Percentiles rank a stretch among this genome's conserved stretches.
These are phyloP conservation scores for Chlamydomonas incerta DNA, from an alignment of 139 green algal genomes.

Conservation along the genomic window DNA sequence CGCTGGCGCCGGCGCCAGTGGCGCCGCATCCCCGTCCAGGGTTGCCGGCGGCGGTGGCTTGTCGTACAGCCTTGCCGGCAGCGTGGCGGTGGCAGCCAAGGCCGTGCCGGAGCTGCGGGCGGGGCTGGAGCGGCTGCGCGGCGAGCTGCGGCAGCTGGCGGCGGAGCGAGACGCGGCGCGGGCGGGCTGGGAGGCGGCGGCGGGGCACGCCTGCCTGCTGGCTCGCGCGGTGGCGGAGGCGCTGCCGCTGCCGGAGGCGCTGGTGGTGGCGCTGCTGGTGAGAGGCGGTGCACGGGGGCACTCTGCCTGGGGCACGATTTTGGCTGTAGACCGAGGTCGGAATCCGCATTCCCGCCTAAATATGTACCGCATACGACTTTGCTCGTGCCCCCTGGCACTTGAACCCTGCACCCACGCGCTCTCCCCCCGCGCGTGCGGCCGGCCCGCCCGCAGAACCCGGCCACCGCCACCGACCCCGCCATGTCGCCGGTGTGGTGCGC, in stretches of 20 bases:
- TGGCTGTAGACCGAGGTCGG: too few species aligned
- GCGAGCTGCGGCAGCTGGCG: neutral
- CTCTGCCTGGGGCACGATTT: neutral
- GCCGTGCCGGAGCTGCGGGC: slow-evolving; percentile 18
- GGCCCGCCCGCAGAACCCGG: neutral
- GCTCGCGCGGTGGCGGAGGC: slow-evolving; percentile 12
- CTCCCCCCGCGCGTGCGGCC: too few species aligned
- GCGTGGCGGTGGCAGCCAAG: neutral
- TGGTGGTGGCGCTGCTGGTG: slow-evolving; percentile 22
- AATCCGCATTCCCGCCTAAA: too few species aligned
- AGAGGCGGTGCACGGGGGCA: neutral
- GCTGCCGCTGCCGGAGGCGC: slow-evolving; percentile 14
- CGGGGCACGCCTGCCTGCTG: neutral
- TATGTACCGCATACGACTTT: too few species aligned
- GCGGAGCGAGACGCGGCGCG: slow-evolving; percentile 3
- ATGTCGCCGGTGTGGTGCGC: neutral
- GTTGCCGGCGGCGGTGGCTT: too few species aligned
- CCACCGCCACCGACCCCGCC: neutral
- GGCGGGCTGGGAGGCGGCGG: neutral
- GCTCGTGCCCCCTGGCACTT: too few species aligned
- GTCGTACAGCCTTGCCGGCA: neutral
- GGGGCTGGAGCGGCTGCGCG: slow-evolving; percentile 6
- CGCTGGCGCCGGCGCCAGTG: neutral
- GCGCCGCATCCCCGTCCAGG: neutral
- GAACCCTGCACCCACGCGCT: too few species aligned